Conservation (phyloP, 768 basidiomycete species). For the Chalciporus piperatus region DNA sequence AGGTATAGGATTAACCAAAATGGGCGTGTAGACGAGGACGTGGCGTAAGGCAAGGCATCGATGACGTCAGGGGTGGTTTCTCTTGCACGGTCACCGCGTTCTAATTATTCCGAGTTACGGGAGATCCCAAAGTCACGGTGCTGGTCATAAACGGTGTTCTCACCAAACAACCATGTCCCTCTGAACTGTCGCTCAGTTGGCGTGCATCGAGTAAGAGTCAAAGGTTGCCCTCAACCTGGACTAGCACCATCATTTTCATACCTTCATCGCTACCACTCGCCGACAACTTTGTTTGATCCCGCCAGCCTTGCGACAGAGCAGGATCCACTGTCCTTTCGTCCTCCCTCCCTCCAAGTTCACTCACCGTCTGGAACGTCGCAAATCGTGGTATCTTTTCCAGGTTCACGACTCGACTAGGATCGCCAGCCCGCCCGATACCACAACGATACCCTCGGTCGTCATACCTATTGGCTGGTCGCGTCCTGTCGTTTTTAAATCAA, state of each 20-base stretch:
- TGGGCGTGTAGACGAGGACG: too few relatives aligned
- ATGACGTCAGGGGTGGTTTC: conserved; percentile 26
- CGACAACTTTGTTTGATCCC: neutral
- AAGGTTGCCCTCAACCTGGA: too few relatives aligned
- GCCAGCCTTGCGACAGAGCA: neutral
- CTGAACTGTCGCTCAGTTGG: neutral
- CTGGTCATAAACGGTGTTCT: conserved; percentile 8
- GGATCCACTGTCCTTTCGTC: neutral
- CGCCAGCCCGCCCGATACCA: neutral
- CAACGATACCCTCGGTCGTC: neutral
- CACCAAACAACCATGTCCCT: neutral
- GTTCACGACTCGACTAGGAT: too few relatives aligned
- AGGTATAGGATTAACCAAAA: too few relatives aligned
- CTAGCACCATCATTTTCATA: neutral
- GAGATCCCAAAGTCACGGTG: neutral
- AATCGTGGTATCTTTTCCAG: neutral
- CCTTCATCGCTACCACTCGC: neutral
- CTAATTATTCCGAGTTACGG: conserved; percentile 6
- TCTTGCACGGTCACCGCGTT: neutral
- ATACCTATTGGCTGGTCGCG: too few relatives aligned
- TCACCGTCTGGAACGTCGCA: neutral
- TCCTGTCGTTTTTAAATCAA: too few relatives aligned
- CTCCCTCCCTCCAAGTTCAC: neutral
- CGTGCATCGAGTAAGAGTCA: neutral
- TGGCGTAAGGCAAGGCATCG: too few relatives aligned